Evolutionary conservation across 192 early-diverging fungal genomes (phyloP), one percentile per base, ranked within the genome.

Genomic region (Diversispora epigaea): DNA sequence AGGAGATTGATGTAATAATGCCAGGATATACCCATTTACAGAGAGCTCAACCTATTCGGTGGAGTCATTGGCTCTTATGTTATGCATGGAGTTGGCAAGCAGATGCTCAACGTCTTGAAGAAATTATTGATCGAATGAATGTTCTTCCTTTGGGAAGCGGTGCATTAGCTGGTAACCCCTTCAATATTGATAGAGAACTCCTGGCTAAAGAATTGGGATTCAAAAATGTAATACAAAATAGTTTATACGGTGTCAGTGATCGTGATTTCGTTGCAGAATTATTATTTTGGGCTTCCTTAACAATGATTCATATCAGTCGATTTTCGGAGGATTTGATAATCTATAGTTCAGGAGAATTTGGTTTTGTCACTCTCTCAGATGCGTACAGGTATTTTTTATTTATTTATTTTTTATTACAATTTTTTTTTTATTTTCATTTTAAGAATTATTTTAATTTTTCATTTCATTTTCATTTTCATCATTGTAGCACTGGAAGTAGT

Each of bases 1-100:
- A 76, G 43, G 97, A 99, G 77, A 87, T 97, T 11, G 92, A 98
- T 80, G 90, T 96, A n/a, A 77, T 99, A 67, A 96, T 99, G 94
- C 97, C 97, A 47, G 97, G 97, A 0, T 99, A 98, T 85, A 99
- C 97, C n/a, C 97, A 99, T 80, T 77, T 99, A 78, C 97, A 95
- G 89, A 86, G 96, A 19, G 97, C 96, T 6, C 97, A 99, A 85
- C 97, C 97, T 7, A 97, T 99, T 73, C 92, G 96, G 47, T 99
- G 97, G 97, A 91, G 90, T 32, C 97, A 99, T 75, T 89, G 91
- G 61, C 85, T 99, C 52, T 80, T 99, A 43, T 87, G 89, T 68
- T 92, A 97, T 81, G 97, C 96, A 9, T 98, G 92, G 89, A 85
- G 82, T 71, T 96, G 91, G 88, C 90, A 96, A 77, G 88, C 91